Base-by-base conservation (phyloP, 176 grass and related monocot genomes). In the Oryza rufipogon region DNA sequence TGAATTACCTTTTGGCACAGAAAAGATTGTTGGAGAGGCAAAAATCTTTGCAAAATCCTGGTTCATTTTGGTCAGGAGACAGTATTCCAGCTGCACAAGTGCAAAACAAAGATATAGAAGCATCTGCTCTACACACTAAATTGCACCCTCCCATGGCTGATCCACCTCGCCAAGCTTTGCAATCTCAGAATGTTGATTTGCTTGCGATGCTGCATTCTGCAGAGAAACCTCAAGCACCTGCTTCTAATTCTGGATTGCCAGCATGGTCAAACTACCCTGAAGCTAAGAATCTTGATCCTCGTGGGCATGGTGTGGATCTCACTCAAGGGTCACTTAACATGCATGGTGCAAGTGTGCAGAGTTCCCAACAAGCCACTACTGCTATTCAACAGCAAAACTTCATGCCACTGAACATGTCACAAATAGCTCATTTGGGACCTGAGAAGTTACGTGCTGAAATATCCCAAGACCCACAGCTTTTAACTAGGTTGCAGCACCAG, bases 1-100 rank as follows among this genome's bases (percentile, higher is more conserved):
- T 92, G 79, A 92, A 92, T 81, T 99, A 94, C 78, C 86, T 99
- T 83, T 85, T 92, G 83, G 90, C 86, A 68, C 93, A 99, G 69
- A 88, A 90, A 82, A 86, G 87, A 73, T 87, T 96, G 67, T 79
- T 96, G 88, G 93, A 99, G 82, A 94, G 90, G 70, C 93, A 99
- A 74, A 96, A 81, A 70, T 92, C 97, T 28, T 65, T 77, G 42
- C 52, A 89, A 82, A 94, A 84, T 81, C 11, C 83, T 87, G 68
- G 54, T 86, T 80, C 91, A 46, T 95, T 82, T 88, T 97, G 95
- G 95, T 65, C 95, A 70, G 80, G 68, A 89, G 88, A 92, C 78
- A 80, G 83, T 85, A 80, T 80, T 64, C 49, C 81, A 60, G 28
- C 82, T 86, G 33, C 87, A 64, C 66, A 81, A 64, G 73, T 84